phyloP scores from a whole-genome alignment of 1,284 basidiomycete genomes.

The Trichosporon sp. region DNA sequence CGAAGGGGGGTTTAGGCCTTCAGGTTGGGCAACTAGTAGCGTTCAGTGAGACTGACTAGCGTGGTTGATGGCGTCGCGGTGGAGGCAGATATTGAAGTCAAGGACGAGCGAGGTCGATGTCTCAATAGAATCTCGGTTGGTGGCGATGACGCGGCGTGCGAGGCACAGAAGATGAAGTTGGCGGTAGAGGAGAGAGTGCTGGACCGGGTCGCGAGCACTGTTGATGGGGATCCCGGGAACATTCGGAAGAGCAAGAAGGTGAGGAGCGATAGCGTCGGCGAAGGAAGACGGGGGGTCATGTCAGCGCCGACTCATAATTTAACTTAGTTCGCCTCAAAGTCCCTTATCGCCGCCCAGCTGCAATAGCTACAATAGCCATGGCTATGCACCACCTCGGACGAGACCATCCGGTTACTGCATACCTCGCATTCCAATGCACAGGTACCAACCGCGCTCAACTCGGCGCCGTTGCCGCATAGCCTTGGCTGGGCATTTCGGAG shows the following conservation, averaged over 20 bases:
- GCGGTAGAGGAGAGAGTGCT: slow-evolving; percentile 55
- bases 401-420: neutral
- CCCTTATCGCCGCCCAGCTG: neutral
- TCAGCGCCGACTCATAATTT: neutral
- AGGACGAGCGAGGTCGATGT: slow-evolving; percentile 9
- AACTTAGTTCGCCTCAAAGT: neutral
- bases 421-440: too few species aligned
- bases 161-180: slow-evolving; percentile 1
- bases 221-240: slow-evolving; percentile 2
- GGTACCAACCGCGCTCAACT: neutral
- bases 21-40: slow-evolving; percentile 30
- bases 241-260: neutral
- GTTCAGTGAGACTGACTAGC: neutral
- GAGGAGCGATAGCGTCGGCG: neutral
- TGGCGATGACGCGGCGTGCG: slow-evolving; percentile 1
- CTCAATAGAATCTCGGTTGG: neutral
- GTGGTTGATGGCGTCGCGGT: neutral
- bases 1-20: slow-evolving; percentile 25
- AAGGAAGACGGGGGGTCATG: neutral
- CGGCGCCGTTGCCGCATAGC: neutral
- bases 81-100: slow-evolving; percentile 16
- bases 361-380: neutral
- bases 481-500: neutral
- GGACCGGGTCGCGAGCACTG: slow-evolving; percentile 94
- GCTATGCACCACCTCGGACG: neutral